Evolutionary conservation across 192 early-diverging fungal genomes (phyloP).

Genomic region (Coemansia sp.): DNA sequence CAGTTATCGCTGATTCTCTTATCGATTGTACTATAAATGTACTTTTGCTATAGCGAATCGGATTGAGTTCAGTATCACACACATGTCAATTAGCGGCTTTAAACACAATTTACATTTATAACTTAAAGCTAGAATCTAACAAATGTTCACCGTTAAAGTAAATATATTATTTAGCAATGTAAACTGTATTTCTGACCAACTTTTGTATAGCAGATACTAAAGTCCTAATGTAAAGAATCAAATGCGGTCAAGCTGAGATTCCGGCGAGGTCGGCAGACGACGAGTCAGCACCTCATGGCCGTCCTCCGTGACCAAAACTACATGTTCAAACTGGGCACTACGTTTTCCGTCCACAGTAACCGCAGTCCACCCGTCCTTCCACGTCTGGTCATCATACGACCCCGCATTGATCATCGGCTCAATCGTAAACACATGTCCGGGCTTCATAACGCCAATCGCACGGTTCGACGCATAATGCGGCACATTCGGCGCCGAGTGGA

Average conservation of each 20-base stretch:
- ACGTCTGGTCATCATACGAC: conserved; percentile 64
- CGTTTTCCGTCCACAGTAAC: conserved; percentile 91
- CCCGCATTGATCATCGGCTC: conserved; percentile 99
- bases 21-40: too few relatives aligned
- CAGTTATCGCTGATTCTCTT: too few relatives aligned
- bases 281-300: conserved; percentile 84
- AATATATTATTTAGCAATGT: too few relatives aligned
- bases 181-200: too few relatives aligned
- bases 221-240: not conserved
- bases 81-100: too few relatives aligned
- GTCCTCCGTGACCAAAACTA: conserved; percentile 86
- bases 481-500: conserved; percentile 89
- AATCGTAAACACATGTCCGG: conserved; percentile 95
- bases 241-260: conserved; percentile 21
- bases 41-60: too few relatives aligned
- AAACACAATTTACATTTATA: too few relatives aligned
- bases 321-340: conserved; percentile 97
- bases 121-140: too few relatives aligned
- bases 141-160: too few relatives aligned
- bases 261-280: conserved; percentile 37
- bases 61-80: too few relatives aligned
- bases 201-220: not conserved
- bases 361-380: conserved; percentile 85
- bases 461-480: conserved; percentile 97
- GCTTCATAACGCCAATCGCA: conserved; percentile 92